Evolutionary conservation across 371 early-diverging fungal genomes (phyloP).

Genomic region (Syncephalastrum contaminatum): DNA sequence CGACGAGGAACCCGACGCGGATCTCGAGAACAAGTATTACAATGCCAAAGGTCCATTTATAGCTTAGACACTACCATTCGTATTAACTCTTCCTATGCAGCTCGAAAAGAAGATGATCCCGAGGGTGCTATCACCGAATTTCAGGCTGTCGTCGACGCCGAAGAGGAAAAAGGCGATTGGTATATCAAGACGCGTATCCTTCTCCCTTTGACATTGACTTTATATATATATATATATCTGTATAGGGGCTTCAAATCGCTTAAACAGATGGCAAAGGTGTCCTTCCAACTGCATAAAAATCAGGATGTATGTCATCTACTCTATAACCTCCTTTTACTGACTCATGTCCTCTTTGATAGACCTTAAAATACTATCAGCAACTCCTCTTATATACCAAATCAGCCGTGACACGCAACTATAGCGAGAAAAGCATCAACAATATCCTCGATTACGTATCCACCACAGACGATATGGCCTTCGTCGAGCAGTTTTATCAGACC

Average conservation of each 20-base stretch:
- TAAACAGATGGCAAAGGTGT: slow-evolving; percentile 92
- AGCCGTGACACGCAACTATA: slow-evolving; percentile 88
- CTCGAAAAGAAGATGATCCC: slow-evolving; percentile 80
- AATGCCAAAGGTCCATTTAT: slow-evolving; percentile 79
- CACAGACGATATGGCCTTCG: slow-evolving; percentile 71
- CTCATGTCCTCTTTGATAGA: slow-evolving; percentile 37
- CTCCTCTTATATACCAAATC: slow-evolving; percentile 80
- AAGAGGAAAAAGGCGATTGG: slow-evolving; percentile 86
- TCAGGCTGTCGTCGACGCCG: slow-evolving; percentile 77
- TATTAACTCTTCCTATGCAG: slow-evolving; percentile 22
- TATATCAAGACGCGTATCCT: slow-evolving; percentile 24
- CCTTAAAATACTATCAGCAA: slow-evolving; percentile 72
- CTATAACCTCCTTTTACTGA: neutral
- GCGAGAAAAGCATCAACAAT: slow-evolving; percentile 96
- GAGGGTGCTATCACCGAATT: slow-evolving; percentile 80
- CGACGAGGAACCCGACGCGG: slow-evolving; percentile 84
- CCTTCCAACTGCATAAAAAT: slow-evolving; percentile 65
- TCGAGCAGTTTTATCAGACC: slow-evolving; percentile 83
- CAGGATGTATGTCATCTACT: slow-evolving; percentile 55
- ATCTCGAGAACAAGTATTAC: slow-evolving; percentile 94
- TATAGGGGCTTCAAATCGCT: slow-evolving; percentile 92
- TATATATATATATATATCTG: too few relatives aligned
- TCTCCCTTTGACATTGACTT: too few relatives aligned
- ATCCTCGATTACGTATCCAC: slow-evolving; percentile 85
- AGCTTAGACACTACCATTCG: neutral